A percentile compares a stretch with the other conserved stretches of the same genome.
Evolutionary conservation across 2,329 filamentous ascomycete genomes (phyloP).

Genomic region (Trichoderma pleuroti): DNA sequence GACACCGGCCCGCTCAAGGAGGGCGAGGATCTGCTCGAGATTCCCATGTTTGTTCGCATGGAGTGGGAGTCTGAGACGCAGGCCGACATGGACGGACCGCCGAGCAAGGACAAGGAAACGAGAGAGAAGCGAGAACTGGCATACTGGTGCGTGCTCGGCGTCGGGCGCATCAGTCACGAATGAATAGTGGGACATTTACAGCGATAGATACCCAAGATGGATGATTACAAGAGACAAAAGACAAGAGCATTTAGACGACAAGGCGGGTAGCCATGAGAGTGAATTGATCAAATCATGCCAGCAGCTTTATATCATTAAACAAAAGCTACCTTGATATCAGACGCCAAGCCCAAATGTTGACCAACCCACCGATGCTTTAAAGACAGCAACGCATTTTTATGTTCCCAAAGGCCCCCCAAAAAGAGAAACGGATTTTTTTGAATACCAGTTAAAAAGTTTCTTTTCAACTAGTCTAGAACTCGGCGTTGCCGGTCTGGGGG

Average conservation of each 20-base stretch:
- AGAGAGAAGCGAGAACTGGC: slow-evolving; percentile 83
- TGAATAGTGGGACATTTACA: slow-evolving; percentile 21
- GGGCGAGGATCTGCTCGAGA: slow-evolving; percentile 71
- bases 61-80: slow-evolving; percentile 79
- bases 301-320: slow-evolving; percentile 42
- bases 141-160: slow-evolving; percentile 91
- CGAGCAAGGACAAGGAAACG: slow-evolving; percentile 54
- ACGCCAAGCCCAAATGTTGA: slow-evolving; percentile 48
- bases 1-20: slow-evolving; percentile 50
- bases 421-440: slow-evolving; percentile 4
- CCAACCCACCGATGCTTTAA: slow-evolving; percentile 34
- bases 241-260: slow-evolving; percentile 23
- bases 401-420: slow-evolving; percentile 2
- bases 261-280: slow-evolving; percentile 22
- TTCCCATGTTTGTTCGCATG: slow-evolving; percentile 87
- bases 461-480: slow-evolving; percentile 44
- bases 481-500: slow-evolving; percentile 74
- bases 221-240: slow-evolving; percentile 22
- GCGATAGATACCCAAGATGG: slow-evolving; percentile 41
- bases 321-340: slow-evolving; percentile 45
- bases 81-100: slow-evolving; percentile 58
- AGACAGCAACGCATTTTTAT: slow-evolving; percentile 31
- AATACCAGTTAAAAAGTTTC: not conserved
- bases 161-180: slow-evolving; percentile 69
- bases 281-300: slow-evolving; percentile 38